phyloP scores from a whole-genome alignment of 441 rosid genomes.

The Euphorbia celastroides region DNA sequence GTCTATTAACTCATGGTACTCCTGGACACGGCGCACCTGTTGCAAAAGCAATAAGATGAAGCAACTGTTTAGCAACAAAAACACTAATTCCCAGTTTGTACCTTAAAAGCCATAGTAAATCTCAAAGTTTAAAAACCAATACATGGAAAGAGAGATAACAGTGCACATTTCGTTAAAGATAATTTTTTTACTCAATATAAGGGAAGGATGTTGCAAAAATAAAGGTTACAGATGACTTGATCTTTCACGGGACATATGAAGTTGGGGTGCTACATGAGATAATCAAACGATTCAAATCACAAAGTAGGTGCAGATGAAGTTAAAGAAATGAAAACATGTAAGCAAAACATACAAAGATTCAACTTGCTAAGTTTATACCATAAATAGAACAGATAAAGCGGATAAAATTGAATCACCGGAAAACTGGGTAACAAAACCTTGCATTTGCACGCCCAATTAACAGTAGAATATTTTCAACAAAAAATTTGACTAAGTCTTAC shows the following conservation, averaged over 20 bases:
- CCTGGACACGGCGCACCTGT: constrained; percentile 75
- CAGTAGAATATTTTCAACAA: not conserved
- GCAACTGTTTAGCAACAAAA: too few relatives aligned
- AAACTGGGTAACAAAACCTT: not conserved
- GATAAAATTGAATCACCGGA: not conserved
- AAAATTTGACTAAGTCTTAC: not conserved
- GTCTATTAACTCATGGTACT: constrained; percentile 67
- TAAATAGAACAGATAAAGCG: not conserved
- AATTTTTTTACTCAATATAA: not conserved
- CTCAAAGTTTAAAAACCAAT: not conserved
- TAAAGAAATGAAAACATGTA: not conserved
- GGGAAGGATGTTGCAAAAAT: not conserved
- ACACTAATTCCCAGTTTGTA: not conserved
- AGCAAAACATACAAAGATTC: not conserved
- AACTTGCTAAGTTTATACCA: not conserved
- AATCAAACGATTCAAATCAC: not conserved
- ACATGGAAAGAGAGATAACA: too few relatives aligned
- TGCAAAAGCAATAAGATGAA: not conserved
- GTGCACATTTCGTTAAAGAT: not conserved
- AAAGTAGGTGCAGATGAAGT: not conserved
- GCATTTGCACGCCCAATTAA: too few relatives aligned
- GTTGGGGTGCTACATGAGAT: not conserved
- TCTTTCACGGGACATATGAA: not conserved
- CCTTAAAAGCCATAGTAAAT: not conserved
- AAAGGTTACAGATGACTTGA: not conserved